Evolutionary conservation across 2,329 filamentous ascomycete species (phyloP).

Genomic region (Juglanconis oblonga): DNA sequence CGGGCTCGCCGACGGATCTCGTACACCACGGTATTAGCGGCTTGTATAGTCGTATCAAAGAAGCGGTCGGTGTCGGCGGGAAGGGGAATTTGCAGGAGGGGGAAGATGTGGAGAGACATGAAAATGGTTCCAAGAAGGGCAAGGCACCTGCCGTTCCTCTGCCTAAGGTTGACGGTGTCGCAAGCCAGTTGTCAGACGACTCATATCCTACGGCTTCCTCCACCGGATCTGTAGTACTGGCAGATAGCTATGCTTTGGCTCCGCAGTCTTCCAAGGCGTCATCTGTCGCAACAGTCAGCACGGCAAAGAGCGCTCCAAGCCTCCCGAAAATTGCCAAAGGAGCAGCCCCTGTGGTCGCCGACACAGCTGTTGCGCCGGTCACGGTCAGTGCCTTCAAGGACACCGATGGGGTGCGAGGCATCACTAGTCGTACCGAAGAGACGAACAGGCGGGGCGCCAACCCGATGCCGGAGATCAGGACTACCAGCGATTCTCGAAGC

Average conservation of each 20-base stretch:
- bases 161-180: slow-evolving; percentile 23
- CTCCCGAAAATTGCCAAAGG: slow-evolving; percentile 42
- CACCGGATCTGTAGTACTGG: neutral
- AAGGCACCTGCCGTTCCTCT: slow-evolving; percentile 26
- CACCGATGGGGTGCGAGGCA: slow-evolving; percentile 42
- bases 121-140: slow-evolving; percentile 4
- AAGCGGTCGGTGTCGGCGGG: slow-evolving; percentile 71
- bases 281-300: slow-evolving; percentile 47
- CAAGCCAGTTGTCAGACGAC: slow-evolving; percentile 8
- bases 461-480: slow-evolving; percentile 21
- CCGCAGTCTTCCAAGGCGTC: slow-evolving; percentile 45
- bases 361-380: slow-evolving; percentile 46
- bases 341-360: slow-evolving; percentile 39
- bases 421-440: slow-evolving; percentile 40
- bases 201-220: slow-evolving; percentile 22
- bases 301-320: slow-evolving; percentile 36
- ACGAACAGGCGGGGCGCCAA: slow-evolving; percentile 34
- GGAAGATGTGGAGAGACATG: slow-evolving; percentile 37
- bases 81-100: slow-evolving; percentile 27
- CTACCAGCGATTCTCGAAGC: slow-evolving; percentile 33
- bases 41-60: slow-evolving; percentile 80
- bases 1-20: slow-evolving; percentile 67
- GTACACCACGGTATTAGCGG: slow-evolving; percentile 86
- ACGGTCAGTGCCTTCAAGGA: slow-evolving; percentile 48
- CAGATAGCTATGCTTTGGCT: slow-evolving; percentile 39